Percentiles rank a stretch among this genome's conserved stretches.
Conservation (phyloP, 495 filamentous ascomycete genomes). For the Penicillium riverlandense region DNA sequence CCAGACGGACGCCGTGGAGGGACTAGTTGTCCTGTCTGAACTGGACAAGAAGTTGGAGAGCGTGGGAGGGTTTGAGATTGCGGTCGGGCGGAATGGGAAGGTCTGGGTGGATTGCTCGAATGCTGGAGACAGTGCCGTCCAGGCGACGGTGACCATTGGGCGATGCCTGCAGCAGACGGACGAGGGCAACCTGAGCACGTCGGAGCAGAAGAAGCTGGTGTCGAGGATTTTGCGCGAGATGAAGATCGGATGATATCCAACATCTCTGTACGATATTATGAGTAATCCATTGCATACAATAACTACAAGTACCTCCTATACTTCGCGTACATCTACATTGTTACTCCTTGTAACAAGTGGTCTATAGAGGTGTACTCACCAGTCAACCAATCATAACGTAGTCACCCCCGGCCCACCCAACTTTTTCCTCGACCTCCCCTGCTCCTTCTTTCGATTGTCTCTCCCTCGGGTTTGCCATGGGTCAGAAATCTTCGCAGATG, state of each 20-base stretch:
- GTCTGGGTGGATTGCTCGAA: constrained; percentile 76
- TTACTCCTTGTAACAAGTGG: no score
- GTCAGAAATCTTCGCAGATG: not conserved
- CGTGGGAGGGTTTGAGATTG: constrained; percentile 72
- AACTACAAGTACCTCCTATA: no score
- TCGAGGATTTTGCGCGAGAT: constrained; percentile 53
- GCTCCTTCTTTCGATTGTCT: not conserved
- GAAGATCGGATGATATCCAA: constrained; percentile 29
- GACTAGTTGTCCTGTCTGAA: constrained; percentile 70
- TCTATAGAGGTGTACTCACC: no score
- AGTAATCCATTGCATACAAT: not conserved
- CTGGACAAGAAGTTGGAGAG: constrained; percentile 67
- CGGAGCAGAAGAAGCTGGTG: constrained; percentile 76
- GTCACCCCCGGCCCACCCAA: no score
- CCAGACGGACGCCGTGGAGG: constrained; percentile 51
- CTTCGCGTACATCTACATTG: no score
- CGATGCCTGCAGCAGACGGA: constrained; percentile 73
- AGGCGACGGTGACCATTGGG: constrained; percentile 69
- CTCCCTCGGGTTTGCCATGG: not conserved
- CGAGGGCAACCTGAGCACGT: constrained; percentile 52
- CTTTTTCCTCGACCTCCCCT: no score
- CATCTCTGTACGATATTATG: not conserved
- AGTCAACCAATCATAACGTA: no score
- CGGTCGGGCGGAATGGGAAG: constrained; percentile 88
- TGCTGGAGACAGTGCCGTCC: constrained; percentile 47